A percentile compares a stretch with the other conserved stretches of the same genome.
phyloP scores from a whole-genome alignment of 2,329 filamentous ascomycete genomes.

The Calonectria pauciramosa region DNA sequence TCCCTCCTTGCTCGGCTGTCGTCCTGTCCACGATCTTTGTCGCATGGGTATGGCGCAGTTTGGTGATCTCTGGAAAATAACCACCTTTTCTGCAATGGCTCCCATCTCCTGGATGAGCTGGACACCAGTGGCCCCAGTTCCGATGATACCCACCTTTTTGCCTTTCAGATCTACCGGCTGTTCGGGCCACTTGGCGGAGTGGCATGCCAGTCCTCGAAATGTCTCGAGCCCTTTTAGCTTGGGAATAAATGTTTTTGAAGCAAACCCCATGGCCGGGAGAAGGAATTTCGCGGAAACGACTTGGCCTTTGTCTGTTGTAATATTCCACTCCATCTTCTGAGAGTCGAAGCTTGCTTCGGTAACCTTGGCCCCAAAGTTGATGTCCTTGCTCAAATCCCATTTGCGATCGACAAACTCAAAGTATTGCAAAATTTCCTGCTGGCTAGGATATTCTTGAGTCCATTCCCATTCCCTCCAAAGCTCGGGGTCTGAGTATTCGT shows the following conservation, averaged over 20 bases:
- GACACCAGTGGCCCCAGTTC: slow-evolving; percentile 33
- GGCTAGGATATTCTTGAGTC: slow-evolving; percentile 50
- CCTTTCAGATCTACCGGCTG: slow-evolving; percentile 16
- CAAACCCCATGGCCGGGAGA: slow-evolving; percentile 36
- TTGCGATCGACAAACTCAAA: slow-evolving; percentile 59
- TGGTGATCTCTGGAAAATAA: slow-evolving; percentile 38
- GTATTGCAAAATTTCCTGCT: slow-evolving; percentile 56
- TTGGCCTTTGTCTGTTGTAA: slow-evolving; percentile 22
- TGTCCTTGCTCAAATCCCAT: slow-evolving; percentile 56
- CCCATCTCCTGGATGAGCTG: slow-evolving; percentile 39
- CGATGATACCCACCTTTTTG: slow-evolving; percentile 36
- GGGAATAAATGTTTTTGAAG: slow-evolving; percentile 30
- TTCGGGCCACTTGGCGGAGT: slow-evolving; percentile 34
- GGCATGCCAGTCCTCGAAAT: slow-evolving; percentile 34
- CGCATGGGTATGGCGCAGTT: slow-evolving; percentile 46
- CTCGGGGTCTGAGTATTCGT: slow-evolving; percentile 44
- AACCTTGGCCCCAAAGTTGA: slow-evolving; percentile 57
- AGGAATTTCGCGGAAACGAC: slow-evolving; percentile 25
- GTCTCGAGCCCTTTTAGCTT: slow-evolving; percentile 21
- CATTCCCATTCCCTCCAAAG: slow-evolving; percentile 58
- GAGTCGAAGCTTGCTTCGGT: slow-evolving; percentile 54
- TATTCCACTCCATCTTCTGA: slow-evolving; percentile 22
- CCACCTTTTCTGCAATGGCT: slow-evolving; percentile 25
- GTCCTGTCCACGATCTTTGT: slow-evolving; percentile 27
- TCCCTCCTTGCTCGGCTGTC: slow-evolving; percentile 4